These are phyloP conservation scores for Calocybe gangraenosa DNA, from an alignment of 768 basidiomycete species.

Conservation along the genomic window DNA sequence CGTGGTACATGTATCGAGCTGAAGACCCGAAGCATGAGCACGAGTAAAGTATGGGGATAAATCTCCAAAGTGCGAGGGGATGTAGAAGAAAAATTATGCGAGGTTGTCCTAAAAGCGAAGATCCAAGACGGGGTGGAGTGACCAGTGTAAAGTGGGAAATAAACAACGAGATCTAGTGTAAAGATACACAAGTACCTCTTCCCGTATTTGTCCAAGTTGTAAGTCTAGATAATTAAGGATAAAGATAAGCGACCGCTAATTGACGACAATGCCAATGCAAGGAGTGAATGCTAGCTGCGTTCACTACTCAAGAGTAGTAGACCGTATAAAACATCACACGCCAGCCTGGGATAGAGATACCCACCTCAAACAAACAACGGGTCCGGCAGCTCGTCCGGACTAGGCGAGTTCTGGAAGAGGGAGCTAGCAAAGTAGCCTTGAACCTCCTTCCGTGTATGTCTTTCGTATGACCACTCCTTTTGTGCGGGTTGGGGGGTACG, in stretches of 20 bases:
- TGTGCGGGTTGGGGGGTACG: conserved; percentile 10
- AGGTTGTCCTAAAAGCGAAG: conserved; percentile 18
- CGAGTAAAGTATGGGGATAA: too few species aligned
- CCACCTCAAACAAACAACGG: conserved; percentile 46
- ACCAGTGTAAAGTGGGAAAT: conserved; percentile 1
- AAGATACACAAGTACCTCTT: conserved; percentile 4
- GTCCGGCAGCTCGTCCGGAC: conserved; percentile 75
- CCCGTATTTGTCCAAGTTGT: background rate
- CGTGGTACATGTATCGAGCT: too few species aligned
- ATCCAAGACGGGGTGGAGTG: conserved; percentile 13
- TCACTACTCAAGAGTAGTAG: background rate
- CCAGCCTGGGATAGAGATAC: background rate
- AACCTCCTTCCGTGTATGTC: conserved; percentile 28
- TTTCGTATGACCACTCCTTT: conserved; percentile 26
- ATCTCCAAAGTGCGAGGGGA: background rate
- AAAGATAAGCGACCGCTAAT: background rate
- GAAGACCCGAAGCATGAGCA: too few species aligned
- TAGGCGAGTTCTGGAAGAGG: conserved; percentile 82
- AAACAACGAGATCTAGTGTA: conserved; percentile 7
- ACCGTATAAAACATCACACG: background rate
- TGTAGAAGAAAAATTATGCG: conserved; percentile 5
- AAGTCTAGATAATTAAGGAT: background rate
- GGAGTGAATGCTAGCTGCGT: background rate
- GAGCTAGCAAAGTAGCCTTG: conserved; percentile 71
- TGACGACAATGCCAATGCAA: background rate